Evolutionary conservation across 768 basidiomycete genomes (phyloP), one percentile per base, ranked within the genome.

Genomic region (Mycena alexandri): DNA sequence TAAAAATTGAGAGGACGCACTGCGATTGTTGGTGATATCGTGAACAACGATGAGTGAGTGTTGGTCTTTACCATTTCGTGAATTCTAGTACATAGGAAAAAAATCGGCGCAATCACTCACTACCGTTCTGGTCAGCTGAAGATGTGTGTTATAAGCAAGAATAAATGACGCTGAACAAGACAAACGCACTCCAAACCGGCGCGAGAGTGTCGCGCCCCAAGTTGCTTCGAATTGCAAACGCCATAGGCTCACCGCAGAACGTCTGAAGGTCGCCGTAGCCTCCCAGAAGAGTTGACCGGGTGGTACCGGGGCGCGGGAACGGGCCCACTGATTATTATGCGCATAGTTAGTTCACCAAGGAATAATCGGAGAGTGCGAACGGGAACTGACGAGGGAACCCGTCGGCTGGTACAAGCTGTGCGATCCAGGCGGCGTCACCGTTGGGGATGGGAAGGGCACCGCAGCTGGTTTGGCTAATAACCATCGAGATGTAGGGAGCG

Each of bases 11-110:
- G 46, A 59, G 14, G 57, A 59, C 57, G 17, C 46, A 59, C 57
- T 25, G 25, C 57, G 57, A 22, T 59, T 59, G 46, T 59, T 59
- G 57, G 57, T 59, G 43, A 47, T 59, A 36, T 59, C 57, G 46
- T 59, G 57, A 59, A 59, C n/a, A 22, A 46, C n/a, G 29, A n/a
- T 59, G 24, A 59, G 57, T 36, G 57, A 46, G 14, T 59, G 57
- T 59, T 59, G 42, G 14, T 25, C 54, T 56, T 38, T 22, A 43
- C 24, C 36, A 24, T 56, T 55, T 56, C 11, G 41, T 56, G 12
- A 43, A 25, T 42, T 42, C 22, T 22, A 56, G 41, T 43, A 24
- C 7, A 10, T 11, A 8, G 22, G 21, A 41, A 24, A 56, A 29
- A 56, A 42, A 41, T 55, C 54, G 38, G 54, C 41, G 54, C 22